A percentile compares a stretch with the other conserved stretches of the same genome.
These are phyloP conservation scores for Tuber calosporum DNA, from an alignment of 495 filamentous ascomycete genomes.

Conservation along the genomic window DNA sequence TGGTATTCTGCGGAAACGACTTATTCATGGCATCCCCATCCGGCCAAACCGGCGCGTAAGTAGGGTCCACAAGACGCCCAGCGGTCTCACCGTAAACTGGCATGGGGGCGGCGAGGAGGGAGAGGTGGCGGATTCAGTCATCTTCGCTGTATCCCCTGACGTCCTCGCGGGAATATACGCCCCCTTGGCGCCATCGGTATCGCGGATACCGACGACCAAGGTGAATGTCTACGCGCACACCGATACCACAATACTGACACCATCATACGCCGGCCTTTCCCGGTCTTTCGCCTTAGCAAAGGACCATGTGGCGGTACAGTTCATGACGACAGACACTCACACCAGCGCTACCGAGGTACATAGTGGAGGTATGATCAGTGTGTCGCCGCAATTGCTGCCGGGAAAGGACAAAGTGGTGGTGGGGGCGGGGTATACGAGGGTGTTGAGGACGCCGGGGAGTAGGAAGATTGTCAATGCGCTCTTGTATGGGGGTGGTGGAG, in stretches of 20 bases:
- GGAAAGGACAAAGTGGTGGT: conserved; percentile 18
- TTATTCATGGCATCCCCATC: conserved; percentile 42
- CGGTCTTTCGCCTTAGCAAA: neutral
- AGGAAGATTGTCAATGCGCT: conserved; percentile 30
- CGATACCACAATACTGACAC: conserved; percentile 36
- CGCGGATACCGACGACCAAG: conserved; percentile 44
- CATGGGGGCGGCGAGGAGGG: neutral
- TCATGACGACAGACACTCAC: neutral
- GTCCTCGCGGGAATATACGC: conserved; percentile 45
- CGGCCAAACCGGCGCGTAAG: conserved; percentile 22
- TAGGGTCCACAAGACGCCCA: neutral
- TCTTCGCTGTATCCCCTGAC: conserved; percentile 49
- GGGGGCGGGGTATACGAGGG: conserved; percentile 42
- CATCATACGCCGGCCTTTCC: neutral
- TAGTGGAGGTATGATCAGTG: conserved; percentile 16
- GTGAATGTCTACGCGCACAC: conserved; percentile 48
- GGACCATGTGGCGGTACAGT: neutral
- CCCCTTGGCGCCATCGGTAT: conserved; percentile 43
- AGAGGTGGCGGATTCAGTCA: conserved; percentile 44
- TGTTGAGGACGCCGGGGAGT: conserved; percentile 42
- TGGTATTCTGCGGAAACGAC: conserved; percentile 45
- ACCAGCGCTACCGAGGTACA: conserved; percentile 16
- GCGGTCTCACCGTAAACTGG: conserved; percentile 11
- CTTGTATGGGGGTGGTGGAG: conserved; percentile 13
- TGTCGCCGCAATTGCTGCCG: conserved; percentile 9